These are phyloP conservation scores for Chimonanthus praecox DNA, from an alignment of 164 flowering plant genomes.

Conservation along the genomic window DNA sequence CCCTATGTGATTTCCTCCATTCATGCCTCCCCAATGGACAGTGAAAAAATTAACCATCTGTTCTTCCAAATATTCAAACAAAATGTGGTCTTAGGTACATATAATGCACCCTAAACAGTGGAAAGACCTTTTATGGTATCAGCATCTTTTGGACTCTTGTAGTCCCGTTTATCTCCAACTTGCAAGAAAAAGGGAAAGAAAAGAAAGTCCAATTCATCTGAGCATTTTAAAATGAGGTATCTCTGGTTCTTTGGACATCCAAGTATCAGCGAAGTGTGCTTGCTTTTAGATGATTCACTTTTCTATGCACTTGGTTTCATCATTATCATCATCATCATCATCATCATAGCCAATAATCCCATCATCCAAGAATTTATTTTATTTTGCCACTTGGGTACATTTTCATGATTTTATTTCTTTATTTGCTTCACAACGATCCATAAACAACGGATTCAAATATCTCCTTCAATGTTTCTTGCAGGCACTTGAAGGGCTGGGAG, in stretches of 20 bases:
- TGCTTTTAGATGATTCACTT: not conserved
- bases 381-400: not conserved
- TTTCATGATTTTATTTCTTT: not conserved
- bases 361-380: not conserved
- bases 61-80: not conserved
- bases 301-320: not conserved
- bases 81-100: not conserved
- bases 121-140: too few species aligned
- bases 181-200: too few species aligned
- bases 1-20: not conserved
- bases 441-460: not conserved
- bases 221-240: not conserved
- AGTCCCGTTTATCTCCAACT: too few species aligned
- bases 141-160: too few species aligned
- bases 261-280: not conserved
- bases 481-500: conserved; percentile 95
- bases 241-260: not conserved
- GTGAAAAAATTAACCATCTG: not conserved
- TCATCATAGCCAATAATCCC: too few species aligned
- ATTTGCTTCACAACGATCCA: too few species aligned
- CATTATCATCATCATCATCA: too few species aligned
- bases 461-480: conserved; percentile 11
- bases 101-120: too few species aligned
- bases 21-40: not conserved
- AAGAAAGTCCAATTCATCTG: not conserved